These are phyloP conservation scores for Rhizoclosmatium sp. DNA, from an alignment of 192 early-diverging fungal genomes.

Conservation along the genomic window DNA sequence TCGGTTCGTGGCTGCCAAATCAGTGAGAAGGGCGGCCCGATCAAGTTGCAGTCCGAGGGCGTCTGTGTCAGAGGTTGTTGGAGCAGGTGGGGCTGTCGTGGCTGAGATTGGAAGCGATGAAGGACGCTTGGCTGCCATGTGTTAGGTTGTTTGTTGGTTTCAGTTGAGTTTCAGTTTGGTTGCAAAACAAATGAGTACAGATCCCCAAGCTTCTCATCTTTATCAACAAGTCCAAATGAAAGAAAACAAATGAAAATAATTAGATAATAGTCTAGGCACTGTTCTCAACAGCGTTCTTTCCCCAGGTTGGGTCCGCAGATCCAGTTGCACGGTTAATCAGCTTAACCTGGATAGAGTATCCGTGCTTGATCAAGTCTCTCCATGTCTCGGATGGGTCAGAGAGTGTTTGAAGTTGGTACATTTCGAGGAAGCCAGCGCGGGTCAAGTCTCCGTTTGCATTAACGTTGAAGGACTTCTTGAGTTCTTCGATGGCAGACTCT, in stretches of 20 bases:
- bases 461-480: constrained; percentile 71
- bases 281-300: not conserved
- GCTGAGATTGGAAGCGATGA: no score
- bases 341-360: constrained; percentile 39
- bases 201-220: no score
- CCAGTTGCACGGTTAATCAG: constrained; percentile 34
- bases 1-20: constrained; percentile 4
- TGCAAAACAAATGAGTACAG: no score
- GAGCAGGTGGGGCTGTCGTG: no score
- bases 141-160: no score
- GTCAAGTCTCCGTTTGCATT: constrained; percentile 70
- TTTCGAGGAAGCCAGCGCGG: constrained; percentile 77
- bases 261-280: not conserved
- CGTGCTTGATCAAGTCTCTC: constrained; percentile 45
- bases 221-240: not conserved
- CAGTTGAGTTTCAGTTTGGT: no score
- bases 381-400: constrained; percentile 42
- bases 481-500: constrained; percentile 60
- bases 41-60: not conserved
- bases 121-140: no score
- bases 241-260: not conserved
- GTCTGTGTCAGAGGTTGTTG: no score
- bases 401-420: constrained; percentile 69
- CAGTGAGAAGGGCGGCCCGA: not conserved
- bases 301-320: not conserved